Evolutionary conservation across 441 rosid species (phyloP), one percentile per base, ranked within the genome.

Genomic region (Theobroma grandiflorum): DNA sequence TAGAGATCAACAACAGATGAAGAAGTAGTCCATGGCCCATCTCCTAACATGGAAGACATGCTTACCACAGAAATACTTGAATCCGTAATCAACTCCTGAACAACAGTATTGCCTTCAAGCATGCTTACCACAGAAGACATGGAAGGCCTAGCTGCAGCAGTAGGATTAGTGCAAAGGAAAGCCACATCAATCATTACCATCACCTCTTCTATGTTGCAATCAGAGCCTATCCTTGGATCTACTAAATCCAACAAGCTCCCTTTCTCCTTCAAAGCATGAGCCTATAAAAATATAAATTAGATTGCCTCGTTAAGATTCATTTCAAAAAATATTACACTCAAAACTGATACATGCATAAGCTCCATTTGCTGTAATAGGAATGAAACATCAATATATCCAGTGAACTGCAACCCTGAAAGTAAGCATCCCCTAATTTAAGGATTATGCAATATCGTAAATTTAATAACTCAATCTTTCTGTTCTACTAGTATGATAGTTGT

Each of bases 111-210:
- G 31, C 31, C 95, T 89, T 94, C 91, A 0, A 94, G 93, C 87
- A 92, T 87, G 72, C 92, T 90, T 40, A 94, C 91, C 4, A 90
- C 98, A 6, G 86, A 71, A 40, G 96, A 90, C 95, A 92, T 94
- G 0, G 86, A 4, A 11, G 98, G 98, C 80, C 98, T 85, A 8
- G 77, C 81, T 3, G 86, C 33, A 0, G 93, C 76, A 81, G 85
- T 72, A 4, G 14, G 82, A 80, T 85, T 84, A 1, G 94, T 78
- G 82, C 96, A 92, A 7, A 82, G 63, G 0, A 94, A 83, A 26
- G 96, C 94, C 16, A 90, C 87, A 47, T 87, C 76, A 74, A 90
- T 87, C 92, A 88, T 88, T 12, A 33, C n/a, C 85, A 86, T 74
- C 58, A 80, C 91, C 85, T 94, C 90, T 76, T 81, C 83, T 77